Percentiles rank a stretch among this genome's conserved stretches.
Evolutionary conservation across 257 asterid species (phyloP).

Genomic region (Marsdenia floribunda): DNA sequence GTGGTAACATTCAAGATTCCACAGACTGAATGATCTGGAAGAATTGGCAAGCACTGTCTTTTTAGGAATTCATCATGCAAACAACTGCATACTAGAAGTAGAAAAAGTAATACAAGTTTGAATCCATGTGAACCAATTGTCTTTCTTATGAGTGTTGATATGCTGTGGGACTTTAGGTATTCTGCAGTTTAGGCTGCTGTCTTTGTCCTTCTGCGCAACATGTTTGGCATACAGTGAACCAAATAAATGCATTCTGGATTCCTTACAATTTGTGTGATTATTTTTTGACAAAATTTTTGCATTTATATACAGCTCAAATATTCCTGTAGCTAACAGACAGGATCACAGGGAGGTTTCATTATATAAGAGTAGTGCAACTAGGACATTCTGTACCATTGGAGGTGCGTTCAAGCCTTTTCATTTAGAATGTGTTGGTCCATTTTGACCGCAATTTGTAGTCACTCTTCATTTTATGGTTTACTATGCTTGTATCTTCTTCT

Average conservation of each 20-base stretch:
- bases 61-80: neutral
- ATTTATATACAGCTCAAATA: constrained; percentile 51
- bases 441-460: neutral
- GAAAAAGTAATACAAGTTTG: neutral
- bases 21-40: neutral
- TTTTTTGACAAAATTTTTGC: constrained; percentile 6
- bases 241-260: neutral
- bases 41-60: neutral
- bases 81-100: neutral
- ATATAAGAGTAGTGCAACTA: constrained; percentile 42
- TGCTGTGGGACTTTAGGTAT: neutral
- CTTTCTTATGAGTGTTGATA: neutral
- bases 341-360: constrained; percentile 34
- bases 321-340: constrained; percentile 45
- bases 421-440: constrained; percentile 4
- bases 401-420: constrained; percentile 45
- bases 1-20: neutral
- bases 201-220: neutral
- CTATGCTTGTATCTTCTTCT: neutral
- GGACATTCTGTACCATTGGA: constrained; percentile 49
- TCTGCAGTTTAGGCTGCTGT: neutral
- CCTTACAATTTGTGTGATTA: neutral
- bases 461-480: neutral
- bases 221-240: neutral
- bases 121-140: neutral